Evolutionary conservation across 192 early-diverging fungal genomes (phyloP), one percentile per base, ranked within the genome.

Genomic region (Backusella tuberculispora): DNA sequence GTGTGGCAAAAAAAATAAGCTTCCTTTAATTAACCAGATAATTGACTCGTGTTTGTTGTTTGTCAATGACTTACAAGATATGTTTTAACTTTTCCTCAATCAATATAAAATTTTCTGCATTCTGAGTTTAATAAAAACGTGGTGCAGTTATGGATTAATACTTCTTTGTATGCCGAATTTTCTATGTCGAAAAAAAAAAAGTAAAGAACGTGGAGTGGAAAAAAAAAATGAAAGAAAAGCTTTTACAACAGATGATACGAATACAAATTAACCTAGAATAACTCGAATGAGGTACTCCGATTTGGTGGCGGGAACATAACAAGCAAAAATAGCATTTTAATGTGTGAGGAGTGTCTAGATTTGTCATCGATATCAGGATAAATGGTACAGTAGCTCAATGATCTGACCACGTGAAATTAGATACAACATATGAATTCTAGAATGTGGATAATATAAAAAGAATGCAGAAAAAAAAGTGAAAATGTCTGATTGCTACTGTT

Each of bases 291-390:
- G 17, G 6, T 60, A 60, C 53, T 60, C 53, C 53, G 53, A 60
- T 60, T 60, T 26, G 21, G 53, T 60, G 21, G 53, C 53, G 53
- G 53, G 24, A 60, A 60, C 19, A 60, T 26, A 60, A 60, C 21
- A 9, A 60, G 53, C 21, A 60, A 60, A 60, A 60, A 60, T 60
- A 60, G 53, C 53, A 60, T 60, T 60, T 60, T 60, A 60, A 60
- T 13, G 53, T 60, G 53, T 60, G 53, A 60, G 53, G 53, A 60
- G 21, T 60, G 53, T 10, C 53, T 60, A 60, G 53, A 60, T 60
- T 60, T 60, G 53, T 60, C 19, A 24, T 24, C 21, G 12, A 3
- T 21, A 60, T 13, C 10, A 60, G 53, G 21, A 26, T 60, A 60
- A 26, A 60, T 60, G 53, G 21, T 60, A 60, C 53, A 60, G 9